Percentiles rank a stretch among this genome's conserved stretches.
Evolutionary conservation across 345 rosid genomes (phyloP).

Genomic region (thale cress (Arabidopsis thaliana)): DNA sequence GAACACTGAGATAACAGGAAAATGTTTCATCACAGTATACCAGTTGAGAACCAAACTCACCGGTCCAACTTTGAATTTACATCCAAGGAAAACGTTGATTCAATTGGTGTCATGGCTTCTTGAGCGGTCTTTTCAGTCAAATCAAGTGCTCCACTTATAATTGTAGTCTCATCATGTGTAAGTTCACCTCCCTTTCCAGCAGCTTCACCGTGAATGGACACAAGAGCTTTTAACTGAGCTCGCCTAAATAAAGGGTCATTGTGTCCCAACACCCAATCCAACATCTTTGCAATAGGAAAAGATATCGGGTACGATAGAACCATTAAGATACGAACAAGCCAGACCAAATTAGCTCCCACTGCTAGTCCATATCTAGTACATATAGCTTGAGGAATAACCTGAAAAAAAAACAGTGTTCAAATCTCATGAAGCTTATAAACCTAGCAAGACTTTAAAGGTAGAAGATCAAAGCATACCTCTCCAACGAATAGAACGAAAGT

Average conservation of each 20-base stretch:
- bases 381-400: conserved; percentile 98
- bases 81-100: conserved; percentile 93
- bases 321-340: conserved; percentile 88
- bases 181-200: conserved; percentile 99
- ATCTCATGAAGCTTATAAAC: neutral
- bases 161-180: conserved; percentile 94
- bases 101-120: conserved; percentile 99
- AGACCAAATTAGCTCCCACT: conserved; percentile 81
- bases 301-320: conserved; percentile 79
- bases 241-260: conserved; percentile 85
- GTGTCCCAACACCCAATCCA: conserved; percentile 87
- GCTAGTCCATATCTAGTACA: conserved; percentile 93
- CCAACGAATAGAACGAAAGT: conserved; percentile 90
- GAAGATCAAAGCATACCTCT: conserved; percentile 56
- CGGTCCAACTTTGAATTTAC: conserved; percentile 93
- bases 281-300: conserved; percentile 88
- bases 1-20: neutral
- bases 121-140: conserved; percentile 96
- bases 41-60: conserved; percentile 50
- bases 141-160: conserved; percentile 94
- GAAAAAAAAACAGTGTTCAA: conserved; percentile 9
- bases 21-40: neutral
- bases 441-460: conserved; percentile 5
- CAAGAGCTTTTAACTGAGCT: conserved; percentile 95
- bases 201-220: conserved; percentile 87